phyloP scores from a whole-genome alignment of 2,329 filamentous ascomycete genomes.

The Colletotrichum australisinense region DNA sequence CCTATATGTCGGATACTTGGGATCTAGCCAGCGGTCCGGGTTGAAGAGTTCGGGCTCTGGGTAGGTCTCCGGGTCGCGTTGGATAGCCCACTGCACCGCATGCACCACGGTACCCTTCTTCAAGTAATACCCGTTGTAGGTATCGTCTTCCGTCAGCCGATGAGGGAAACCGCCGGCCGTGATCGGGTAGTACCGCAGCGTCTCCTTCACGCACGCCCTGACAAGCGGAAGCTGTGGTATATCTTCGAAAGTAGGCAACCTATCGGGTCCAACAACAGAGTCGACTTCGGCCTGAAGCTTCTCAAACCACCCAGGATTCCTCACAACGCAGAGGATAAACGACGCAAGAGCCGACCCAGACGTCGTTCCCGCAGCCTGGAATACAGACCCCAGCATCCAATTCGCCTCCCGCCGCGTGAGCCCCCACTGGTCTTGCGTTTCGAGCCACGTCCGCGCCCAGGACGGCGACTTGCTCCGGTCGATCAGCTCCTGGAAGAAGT shows the following conservation, averaged over 20 bases:
- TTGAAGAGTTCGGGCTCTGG: conserved; percentile 52
- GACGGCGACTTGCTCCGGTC: conserved; percentile 26
- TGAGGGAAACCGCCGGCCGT: conserved; percentile 57
- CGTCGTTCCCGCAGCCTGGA: conserved; percentile 51
- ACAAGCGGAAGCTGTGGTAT: conserved; percentile 50
- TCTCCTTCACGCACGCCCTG: conserved; percentile 54
- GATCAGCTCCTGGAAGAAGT: conserved; percentile 23
- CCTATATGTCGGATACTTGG: conserved; percentile 51
- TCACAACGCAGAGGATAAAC: conserved; percentile 43
- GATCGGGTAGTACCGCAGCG: conserved; percentile 63
- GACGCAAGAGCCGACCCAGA: conserved; percentile 44
- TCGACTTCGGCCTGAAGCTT: conserved; percentile 54
- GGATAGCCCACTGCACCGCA: conserved; percentile 63
- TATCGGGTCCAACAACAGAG: conserved; percentile 46
- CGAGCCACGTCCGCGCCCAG: conserved; percentile 16
- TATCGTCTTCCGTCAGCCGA: conserved; percentile 60
- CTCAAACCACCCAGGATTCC: conserved; percentile 47
- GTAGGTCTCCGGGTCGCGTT: conserved; percentile 54
- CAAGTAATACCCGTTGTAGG: conserved; percentile 63
- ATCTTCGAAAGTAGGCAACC: conserved; percentile 49
- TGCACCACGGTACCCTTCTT: conserved; percentile 62
- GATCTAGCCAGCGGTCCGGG: conserved; percentile 52
- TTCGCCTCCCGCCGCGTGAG: conserved; percentile 41
- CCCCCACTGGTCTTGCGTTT: conserved; percentile 18
- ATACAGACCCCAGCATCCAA: conserved; percentile 45